Percentiles rank a stretch among this genome's conserved stretches.
phyloP scores from a whole-genome alignment of 345 rosid species.

The Bruguiera gymnorhiza region DNA sequence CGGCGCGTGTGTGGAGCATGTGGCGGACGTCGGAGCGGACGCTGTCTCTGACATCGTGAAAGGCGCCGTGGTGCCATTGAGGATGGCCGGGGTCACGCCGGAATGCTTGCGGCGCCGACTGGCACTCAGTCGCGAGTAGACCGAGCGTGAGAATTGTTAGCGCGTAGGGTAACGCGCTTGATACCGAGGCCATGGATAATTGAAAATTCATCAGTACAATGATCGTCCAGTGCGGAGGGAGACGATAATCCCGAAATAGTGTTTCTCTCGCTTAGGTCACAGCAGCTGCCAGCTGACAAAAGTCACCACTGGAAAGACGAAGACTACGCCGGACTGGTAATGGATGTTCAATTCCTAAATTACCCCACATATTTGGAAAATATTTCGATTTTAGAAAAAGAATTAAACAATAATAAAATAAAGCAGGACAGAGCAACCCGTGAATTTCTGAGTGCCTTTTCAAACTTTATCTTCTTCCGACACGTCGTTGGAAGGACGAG shows the following conservation, averaged over 20 bases:
- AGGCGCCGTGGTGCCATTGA: constrained; percentile 99
- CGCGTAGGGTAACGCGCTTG: neutral
- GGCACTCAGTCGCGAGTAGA: constrained; percentile 8
- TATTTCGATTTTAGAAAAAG: neutral
- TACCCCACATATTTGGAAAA: neutral
- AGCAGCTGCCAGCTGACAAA: no score
- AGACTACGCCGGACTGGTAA: neutral
- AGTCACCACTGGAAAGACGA: neutral
- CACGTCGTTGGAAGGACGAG: no score
- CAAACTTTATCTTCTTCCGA: no score
- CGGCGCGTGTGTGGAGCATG: constrained; percentile 97
- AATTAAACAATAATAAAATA: no score
- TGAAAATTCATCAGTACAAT: neutral
- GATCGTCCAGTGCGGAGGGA: no score
- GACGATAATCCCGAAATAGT: no score
- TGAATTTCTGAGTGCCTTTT: no score
- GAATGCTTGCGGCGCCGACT: constrained; percentile 68
- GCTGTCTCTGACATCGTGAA: constrained; percentile 79
- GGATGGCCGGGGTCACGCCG: constrained; percentile 87
- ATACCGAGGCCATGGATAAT: neutral
- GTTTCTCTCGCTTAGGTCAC: no score
- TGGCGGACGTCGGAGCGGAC: constrained; percentile 91
- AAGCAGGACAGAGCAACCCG: no score
- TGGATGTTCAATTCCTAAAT: neutral
- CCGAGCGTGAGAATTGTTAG: constrained; percentile 8